These are phyloP conservation scores for Penstemon newberryi DNA, from an alignment of 257 asterid species.

Conservation along the genomic window DNA sequence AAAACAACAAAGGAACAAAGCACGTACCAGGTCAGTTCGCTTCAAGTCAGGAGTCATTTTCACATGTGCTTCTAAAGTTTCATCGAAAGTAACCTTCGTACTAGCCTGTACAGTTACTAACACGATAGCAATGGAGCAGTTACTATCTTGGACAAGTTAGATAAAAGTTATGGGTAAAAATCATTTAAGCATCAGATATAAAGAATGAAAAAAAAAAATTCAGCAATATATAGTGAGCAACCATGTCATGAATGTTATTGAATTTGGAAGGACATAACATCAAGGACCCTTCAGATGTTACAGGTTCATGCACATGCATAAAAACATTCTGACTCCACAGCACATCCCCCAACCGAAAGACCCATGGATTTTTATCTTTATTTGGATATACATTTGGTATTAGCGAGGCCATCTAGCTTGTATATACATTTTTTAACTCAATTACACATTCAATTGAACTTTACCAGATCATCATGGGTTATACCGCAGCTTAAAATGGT, in stretches of 20 bases:
- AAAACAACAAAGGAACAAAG: slow-evolving; percentile 17
- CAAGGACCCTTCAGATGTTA: background rate
- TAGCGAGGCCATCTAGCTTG: background rate
- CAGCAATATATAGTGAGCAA: background rate
- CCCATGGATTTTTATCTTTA: background rate
- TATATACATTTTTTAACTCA: background rate
- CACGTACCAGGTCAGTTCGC: slow-evolving; percentile 87
- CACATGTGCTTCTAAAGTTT: slow-evolving; percentile 95
- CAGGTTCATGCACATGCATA: background rate
- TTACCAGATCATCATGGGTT: background rate
- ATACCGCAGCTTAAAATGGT: background rate
- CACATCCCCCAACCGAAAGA: background rate
- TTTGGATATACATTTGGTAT: background rate
- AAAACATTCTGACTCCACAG: background rate
- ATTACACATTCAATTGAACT: background rate
- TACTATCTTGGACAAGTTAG: slow-evolving; percentile 26
- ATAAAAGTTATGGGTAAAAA: background rate
- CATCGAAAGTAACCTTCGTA: slow-evolving; percentile 65
- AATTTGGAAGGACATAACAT: background rate
- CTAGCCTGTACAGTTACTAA: slow-evolving; percentile 68
- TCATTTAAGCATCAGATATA: slow-evolving; percentile 16
- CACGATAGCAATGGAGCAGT: slow-evolving; percentile 39
- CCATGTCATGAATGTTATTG: background rate
- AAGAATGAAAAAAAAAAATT: background rate
- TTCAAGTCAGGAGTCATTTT: slow-evolving; percentile 85